Base-by-base conservation (phyloP, 1,284 basidiomycete species). In the Leccinum subrobustum region DNA sequence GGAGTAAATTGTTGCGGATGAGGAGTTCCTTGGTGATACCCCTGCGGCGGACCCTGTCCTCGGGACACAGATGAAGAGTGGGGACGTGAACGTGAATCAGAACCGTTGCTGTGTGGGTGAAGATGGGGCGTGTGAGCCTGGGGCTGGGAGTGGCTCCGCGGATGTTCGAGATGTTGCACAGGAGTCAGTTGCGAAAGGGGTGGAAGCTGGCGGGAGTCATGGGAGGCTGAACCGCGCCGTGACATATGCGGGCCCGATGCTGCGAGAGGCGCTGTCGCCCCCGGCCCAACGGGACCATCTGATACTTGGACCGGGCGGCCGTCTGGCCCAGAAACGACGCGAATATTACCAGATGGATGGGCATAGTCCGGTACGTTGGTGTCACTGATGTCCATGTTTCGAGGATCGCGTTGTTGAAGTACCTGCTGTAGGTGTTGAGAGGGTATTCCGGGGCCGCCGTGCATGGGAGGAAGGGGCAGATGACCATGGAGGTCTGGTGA, bases 401-500 rank as follows among this genome's bases (percentile, higher is more conserved):
- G 76, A 67, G 77, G 75, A 56, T 81, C 79, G 65, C 77, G 81
- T 60, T 73, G 76, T 31, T 70, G 73, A 37, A 73, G 69, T 25
- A 76, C 73, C 62, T 75, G 77, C 31, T 74, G 76, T 35, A 65
- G 52, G 50, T 71, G 73, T 63, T 71, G 75, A 25, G 72, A 71
- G 58, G 76, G 73, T 27, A 75, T 65, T 3, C 68, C 74, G n/a
- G 73, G 69, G 29, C 69, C 76, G 8, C 73, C 48, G 56, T 78
- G 77, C 47, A 76, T 67, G 23, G 76, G 72, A 50, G 78, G 78
- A 25, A 77, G 72, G 16, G 72, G 62, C 60, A 75, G 70, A 56
- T 79, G 78, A 63, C 77, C 78, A 47, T 77, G 77, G 29, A 76
- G 62, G 64, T 82, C 81, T 60, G 83, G 82, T 5, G 85, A 82